These are phyloP conservation scores for Alternaria viburni DNA, from an alignment of 2,329 filamentous ascomycete species.

Conservation along the genomic window DNA sequence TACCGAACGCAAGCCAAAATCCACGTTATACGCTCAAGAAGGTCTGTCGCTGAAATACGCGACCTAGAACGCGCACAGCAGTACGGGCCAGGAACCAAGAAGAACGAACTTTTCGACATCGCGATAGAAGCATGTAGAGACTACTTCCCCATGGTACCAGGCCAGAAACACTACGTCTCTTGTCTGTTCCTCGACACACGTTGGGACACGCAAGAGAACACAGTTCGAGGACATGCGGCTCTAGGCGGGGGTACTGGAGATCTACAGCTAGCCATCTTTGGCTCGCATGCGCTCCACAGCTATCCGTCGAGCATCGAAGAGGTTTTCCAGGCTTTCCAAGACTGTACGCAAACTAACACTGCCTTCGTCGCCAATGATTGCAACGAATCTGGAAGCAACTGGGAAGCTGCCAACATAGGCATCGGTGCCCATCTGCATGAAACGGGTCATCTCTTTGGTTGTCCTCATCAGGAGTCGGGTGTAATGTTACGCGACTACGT, in stretches of 20 bases:
- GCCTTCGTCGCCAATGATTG: conserved; percentile 82
- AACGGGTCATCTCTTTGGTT: conserved; percentile 87
- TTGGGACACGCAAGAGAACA: conserved; percentile 76
- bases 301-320: conserved; percentile 91
- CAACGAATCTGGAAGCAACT: conserved; percentile 85
- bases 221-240: conserved; percentile 80
- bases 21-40: conserved; percentile 81
- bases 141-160: conserved; percentile 75
- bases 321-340: conserved; percentile 83
- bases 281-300: conserved; percentile 88
- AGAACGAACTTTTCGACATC: conserved; percentile 76
- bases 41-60: conserved; percentile 83
- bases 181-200: conserved; percentile 86
- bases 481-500: conserved; percentile 92
- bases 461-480: conserved; percentile 87
- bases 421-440: conserved; percentile 94
- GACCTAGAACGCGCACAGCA: conserved; percentile 81
- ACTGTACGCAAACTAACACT: conserved; percentile 88
- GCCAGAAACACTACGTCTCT: conserved; percentile 88
- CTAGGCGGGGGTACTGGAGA: conserved; percentile 77
- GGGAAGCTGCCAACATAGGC: conserved; percentile 94
- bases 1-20: conserved; percentile 92
- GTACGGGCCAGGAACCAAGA: conserved; percentile 70
- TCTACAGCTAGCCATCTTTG: conserved; percentile 85
- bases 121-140: conserved; percentile 78